Conservation (phyloP, 2,329 filamentous ascomycete species). For the Colletotrichum falcatum region DNA sequence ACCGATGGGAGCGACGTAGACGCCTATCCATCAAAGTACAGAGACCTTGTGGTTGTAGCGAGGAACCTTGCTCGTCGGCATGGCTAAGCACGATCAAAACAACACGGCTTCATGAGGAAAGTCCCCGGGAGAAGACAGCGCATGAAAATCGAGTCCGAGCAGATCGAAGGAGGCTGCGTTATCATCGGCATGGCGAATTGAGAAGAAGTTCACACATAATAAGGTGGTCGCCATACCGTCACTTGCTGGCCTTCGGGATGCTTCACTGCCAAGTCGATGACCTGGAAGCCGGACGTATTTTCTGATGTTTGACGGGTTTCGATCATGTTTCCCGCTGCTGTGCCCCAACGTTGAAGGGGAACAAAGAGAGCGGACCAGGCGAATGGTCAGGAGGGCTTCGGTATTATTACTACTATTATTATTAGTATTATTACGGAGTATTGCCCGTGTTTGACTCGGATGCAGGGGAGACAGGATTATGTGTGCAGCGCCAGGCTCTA, state of each 20-base stretch:
- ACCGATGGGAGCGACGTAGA: background rate
- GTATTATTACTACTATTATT: no score
- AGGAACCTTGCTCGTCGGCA: background rate
- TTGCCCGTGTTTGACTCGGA: no score
- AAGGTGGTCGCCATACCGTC: background rate
- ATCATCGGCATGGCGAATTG: background rate
- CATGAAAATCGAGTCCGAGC: background rate
- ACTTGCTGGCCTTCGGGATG: background rate
- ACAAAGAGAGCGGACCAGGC: background rate
- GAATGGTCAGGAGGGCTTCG: no score
- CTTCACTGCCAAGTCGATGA: background rate
- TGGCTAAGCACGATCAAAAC: background rate
- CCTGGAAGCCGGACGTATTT: background rate
- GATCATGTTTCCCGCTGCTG: background rate
- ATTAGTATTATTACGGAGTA: no score
- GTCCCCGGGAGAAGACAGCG: background rate
- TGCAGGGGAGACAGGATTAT: no score
- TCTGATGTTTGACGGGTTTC: background rate
- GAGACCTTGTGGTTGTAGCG: background rate
- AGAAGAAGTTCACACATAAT: background rate
- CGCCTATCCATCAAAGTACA: no score
- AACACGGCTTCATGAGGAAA: background rate
- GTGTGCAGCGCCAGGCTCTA: no score
- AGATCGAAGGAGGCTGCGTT: background rate
- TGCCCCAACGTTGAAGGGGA: background rate